Conservation (phyloP, 192 early-diverging fungal genomes). For the Coemansia sp. region DNA sequence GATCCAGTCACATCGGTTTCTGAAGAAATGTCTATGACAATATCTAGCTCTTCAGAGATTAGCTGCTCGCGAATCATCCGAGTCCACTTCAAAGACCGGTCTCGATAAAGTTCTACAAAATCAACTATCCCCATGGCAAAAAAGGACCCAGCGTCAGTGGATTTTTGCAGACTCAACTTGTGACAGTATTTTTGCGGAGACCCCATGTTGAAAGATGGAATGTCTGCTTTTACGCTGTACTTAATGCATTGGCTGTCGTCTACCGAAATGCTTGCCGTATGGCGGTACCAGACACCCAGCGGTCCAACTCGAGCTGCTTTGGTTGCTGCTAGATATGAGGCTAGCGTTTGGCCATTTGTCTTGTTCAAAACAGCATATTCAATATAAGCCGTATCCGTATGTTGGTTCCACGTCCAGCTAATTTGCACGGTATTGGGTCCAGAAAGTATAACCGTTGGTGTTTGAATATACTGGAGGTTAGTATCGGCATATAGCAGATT, state of each 20-base stretch:
- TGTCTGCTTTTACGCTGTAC: background rate
- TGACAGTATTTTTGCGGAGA: background rate
- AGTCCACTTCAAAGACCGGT: background rate
- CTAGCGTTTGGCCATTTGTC: no score
- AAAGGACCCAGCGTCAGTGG: background rate
- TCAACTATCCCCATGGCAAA: background rate
- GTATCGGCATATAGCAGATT: no score
- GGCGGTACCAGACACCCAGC: background rate
- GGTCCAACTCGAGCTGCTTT: background rate
- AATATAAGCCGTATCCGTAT: no score
- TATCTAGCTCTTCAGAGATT: background rate
- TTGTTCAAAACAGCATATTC: no score
- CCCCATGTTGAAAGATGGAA: background rate
- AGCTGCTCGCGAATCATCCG: background rate
- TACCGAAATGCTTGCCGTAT: background rate
- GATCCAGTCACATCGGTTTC: no score
- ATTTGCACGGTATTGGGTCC: no score
- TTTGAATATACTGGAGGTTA: no score
- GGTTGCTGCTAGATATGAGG: no score
- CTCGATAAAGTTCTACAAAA: background rate
- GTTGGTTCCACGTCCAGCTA: no score
- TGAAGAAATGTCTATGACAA: background rate
- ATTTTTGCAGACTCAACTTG: background rate
- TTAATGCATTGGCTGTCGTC: conserved; percentile 1
- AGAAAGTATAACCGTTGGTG: no score